Conservation (phyloP, 106 monocot species). For the Allium fistulosum region DNA sequence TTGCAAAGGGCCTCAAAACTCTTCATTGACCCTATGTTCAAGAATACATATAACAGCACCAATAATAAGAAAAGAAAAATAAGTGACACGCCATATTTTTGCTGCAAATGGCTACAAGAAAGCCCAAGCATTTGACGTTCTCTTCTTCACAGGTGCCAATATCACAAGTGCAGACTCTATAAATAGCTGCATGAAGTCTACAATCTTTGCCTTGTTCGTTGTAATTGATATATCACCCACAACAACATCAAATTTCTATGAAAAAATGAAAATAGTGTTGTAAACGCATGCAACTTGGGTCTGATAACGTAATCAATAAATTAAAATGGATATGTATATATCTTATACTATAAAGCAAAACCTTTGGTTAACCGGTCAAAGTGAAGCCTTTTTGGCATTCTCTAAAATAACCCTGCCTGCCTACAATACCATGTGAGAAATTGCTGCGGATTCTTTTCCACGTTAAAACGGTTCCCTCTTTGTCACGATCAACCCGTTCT, state of each 20-base stretch:
- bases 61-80: slow-evolving; percentile 35
- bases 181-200: slow-evolving; percentile 80
- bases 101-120: slow-evolving; percentile 74
- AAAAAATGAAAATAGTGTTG: neutral
- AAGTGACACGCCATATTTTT: slow-evolving; percentile 59
- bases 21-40: slow-evolving; percentile 76
- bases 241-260: slow-evolving; percentile 64
- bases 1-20: slow-evolving; percentile 65
- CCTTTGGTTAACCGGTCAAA: no score
- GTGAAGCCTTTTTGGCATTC: no score
- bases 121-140: slow-evolving; percentile 43
- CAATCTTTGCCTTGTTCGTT: slow-evolving; percentile 45
- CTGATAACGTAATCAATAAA: no score
- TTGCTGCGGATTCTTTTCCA: no score
- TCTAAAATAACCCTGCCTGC: no score
- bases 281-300: no score
- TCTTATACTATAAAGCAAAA: no score
- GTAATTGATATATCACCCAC: slow-evolving; percentile 71
- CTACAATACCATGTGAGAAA: no score
- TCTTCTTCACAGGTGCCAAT: slow-evolving; percentile 32
- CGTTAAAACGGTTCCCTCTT: no score
- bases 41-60: slow-evolving; percentile 76
- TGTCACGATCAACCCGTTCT: no score
- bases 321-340: no score
- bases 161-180: slow-evolving; percentile 62